Evolutionary conservation across 306 rosid genomes (phyloP).

Genomic region (Styphnolobium japonicum): DNA sequence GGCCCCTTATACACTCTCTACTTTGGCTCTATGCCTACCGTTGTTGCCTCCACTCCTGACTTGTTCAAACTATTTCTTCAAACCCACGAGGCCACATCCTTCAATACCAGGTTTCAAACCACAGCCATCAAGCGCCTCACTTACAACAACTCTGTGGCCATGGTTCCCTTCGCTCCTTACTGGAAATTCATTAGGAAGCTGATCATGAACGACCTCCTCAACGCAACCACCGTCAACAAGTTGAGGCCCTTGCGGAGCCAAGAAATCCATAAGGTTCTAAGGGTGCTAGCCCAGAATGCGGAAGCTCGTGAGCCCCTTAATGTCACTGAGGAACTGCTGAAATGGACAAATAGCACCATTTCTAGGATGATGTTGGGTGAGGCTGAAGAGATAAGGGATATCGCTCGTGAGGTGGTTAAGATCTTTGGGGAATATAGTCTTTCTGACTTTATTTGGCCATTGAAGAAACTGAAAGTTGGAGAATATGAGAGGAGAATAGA

Average conservation of each 20-base stretch:
- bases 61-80: slow-evolving; percentile 24
- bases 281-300: background rate
- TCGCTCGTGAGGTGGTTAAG: background rate
- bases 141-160: slow-evolving; percentile 20
- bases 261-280: background rate
- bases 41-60: slow-evolving; percentile 18
- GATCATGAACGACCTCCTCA: slow-evolving; percentile 23
- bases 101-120: background rate
- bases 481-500: slow-evolving; percentile 28
- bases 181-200: slow-evolving; percentile 31
- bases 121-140: slow-evolving; percentile 11
- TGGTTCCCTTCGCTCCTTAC: slow-evolving; percentile 26
- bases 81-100: slow-evolving; percentile 20
- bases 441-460: background rate
- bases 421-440: slow-evolving; percentile 26
- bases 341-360: background rate
- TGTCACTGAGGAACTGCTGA: slow-evolving; percentile 9
- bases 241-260: background rate
- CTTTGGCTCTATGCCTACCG: slow-evolving; percentile 24
- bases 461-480: slow-evolving; percentile 15
- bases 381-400: background rate
- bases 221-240: background rate
- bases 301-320: slow-evolving; percentile 3
- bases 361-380: slow-evolving; percentile 30
- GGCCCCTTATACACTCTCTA: slow-evolving; percentile 31